Conservation (phyloP, 805 yeast genomes). For the Phaffomyces antillensis region DNA sequence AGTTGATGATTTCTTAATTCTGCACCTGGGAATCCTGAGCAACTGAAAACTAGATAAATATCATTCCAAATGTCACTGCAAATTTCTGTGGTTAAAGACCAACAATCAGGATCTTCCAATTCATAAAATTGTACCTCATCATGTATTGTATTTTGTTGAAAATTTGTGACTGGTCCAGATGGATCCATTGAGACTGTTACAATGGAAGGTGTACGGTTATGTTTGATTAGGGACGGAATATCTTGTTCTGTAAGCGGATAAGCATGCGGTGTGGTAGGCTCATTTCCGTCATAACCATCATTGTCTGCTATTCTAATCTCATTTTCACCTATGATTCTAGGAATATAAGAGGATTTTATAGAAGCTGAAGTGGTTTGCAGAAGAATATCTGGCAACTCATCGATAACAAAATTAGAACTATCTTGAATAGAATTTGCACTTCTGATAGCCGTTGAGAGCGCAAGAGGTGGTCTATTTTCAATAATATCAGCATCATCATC, state of each 20-base stretch:
- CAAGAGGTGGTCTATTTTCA: background rate
- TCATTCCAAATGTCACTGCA: conserved; percentile 7
- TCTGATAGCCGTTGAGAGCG: background rate
- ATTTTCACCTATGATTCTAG: background rate
- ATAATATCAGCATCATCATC: background rate
- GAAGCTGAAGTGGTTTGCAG: conserved; percentile 4
- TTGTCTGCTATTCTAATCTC: background rate
- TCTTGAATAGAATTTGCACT: conserved; percentile 7
- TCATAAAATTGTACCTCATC: background rate
- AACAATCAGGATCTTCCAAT: conserved; percentile 5
- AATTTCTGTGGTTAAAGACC: conserved; percentile 1
- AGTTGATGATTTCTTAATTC: background rate
- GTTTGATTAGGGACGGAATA: conserved; percentile 1
- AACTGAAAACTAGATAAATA: background rate
- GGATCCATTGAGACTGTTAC: background rate
- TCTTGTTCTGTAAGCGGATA: conserved; percentile 9
- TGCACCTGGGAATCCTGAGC: background rate
- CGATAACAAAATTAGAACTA: conserved; percentile 3
- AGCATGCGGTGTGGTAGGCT: conserved; percentile 4
- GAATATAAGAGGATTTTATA: conserved; percentile 4
- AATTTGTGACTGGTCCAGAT: no score
- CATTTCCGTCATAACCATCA: background rate
- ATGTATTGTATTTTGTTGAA: no score
- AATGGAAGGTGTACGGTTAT: background rate
- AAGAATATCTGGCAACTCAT: background rate